These are phyloP conservation scores for Saturnispora saitoi DNA, from an alignment of 805 yeast genomes.

Conservation along the genomic window DNA sequence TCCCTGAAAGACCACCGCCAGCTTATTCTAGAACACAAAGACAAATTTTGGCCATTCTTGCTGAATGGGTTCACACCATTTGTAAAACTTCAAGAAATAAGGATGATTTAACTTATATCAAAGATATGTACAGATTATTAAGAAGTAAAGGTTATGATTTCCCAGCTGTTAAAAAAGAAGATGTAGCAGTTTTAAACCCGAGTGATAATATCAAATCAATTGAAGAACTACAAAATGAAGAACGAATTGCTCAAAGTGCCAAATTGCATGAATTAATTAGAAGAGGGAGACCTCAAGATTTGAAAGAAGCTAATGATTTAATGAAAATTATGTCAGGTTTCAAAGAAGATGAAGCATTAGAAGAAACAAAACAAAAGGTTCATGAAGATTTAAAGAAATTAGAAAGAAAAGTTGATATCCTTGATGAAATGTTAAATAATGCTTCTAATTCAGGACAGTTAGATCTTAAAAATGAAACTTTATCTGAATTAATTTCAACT, in stretches of 20 bases:
- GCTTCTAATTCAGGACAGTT: conserved; percentile 34
- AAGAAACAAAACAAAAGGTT: conserved; percentile 68
- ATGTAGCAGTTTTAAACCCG: conserved; percentile 89
- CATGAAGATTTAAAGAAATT: conserved; percentile 78
- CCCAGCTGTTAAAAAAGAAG: conserved; percentile 86
- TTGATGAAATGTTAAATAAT: conserved; percentile 74
- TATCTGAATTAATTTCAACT: conserved; percentile 67
- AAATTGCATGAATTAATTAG: conserved; percentile 92
- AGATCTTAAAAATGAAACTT: conserved; percentile 56
- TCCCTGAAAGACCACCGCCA: conserved; percentile 91
- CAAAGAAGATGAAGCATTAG: conserved; percentile 65
- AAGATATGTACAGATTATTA: conserved; percentile 91
- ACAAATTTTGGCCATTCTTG: conserved; percentile 79
- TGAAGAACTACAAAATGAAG: conserved; percentile 87
- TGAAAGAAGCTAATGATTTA: conserved; percentile 90
- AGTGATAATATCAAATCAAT: conserved; percentile 78
- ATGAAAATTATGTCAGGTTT: conserved; percentile 99
- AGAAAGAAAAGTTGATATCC: conserved; percentile 75
- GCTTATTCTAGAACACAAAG: conserved; percentile 78
- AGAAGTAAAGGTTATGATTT: conserved; percentile 86
- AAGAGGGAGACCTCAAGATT: conserved; percentile 90
- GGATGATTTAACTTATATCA: conserved; percentile 83
- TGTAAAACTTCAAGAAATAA: conserved; percentile 84
- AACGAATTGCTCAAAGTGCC: conserved; percentile 85
- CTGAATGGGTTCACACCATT: conserved; percentile 95